Evolutionary conservation across 306 rosid species (phyloP), one percentile per base, ranked within the genome.

Genomic region (Acacia melanoxylon): DNA sequence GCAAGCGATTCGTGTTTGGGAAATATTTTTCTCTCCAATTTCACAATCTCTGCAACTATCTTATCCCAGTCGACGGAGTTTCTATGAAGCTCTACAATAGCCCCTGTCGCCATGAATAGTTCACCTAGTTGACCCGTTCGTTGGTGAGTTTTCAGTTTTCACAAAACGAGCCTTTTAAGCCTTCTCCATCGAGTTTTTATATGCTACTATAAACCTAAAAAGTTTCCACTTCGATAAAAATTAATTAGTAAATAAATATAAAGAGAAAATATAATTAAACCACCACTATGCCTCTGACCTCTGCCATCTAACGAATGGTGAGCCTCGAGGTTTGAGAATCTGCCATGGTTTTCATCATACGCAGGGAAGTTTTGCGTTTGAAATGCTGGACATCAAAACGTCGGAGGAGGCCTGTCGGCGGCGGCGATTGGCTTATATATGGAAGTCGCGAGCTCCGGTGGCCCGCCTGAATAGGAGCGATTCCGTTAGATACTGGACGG

Each of bases 1-100:
- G 94, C 94, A 29, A 90, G 92, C 1, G 98, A 93, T 82, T 93
- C 98, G 81, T 95, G 97, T 68, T 95, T 93, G 4, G 97, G 95
- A 69, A 95, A 95, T 51, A 89, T 86, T 88, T 86, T 89, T 78
- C 89, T 87, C 91, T 93, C 97, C 16, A 93, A 77, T 88, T 90
- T 95, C 77, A 91, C 92, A 29, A 93, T 88, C 74, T 87, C 97
- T 79, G 89, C 95, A 74, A 93, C 92, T 44, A 76, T 68, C 51
- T 81, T 90, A 33, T 52, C 82, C 79, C 88, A 69, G 58, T 86
- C 86, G 75, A 83, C 24, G 24, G 89, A 84, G 91, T 84, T 88
- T 71, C 83, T 87, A 22, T 85, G 86, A 16, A 92, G 94, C 85
- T 91, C 97, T 20, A 80, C 44, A 17, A 91, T 82, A 20, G 24